phyloP scores from a whole-genome alignment of 1,284 basidiomycete species.

The Sparassis latifolia region DNA sequence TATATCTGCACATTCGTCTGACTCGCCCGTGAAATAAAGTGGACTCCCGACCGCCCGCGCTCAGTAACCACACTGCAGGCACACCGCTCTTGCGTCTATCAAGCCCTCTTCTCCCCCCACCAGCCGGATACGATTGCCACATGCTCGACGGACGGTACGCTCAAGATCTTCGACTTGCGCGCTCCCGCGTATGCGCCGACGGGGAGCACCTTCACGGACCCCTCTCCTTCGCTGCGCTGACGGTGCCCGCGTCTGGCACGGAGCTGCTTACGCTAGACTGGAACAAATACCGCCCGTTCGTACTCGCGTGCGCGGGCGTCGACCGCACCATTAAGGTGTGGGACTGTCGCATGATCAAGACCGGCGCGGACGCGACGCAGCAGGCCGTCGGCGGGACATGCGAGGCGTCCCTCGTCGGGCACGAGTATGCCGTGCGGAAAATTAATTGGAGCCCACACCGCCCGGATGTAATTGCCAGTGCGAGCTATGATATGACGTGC shows the following conservation, averaged over 20 bases:
- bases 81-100: conserved; percentile 82
- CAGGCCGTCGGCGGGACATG: conserved; percentile 61
- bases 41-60: conserved; percentile 76
- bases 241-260: conserved; percentile 62
- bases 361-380: conserved; percentile 30
- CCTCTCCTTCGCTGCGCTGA: conserved; percentile 57
- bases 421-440: conserved; percentile 78
- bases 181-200: conserved; percentile 35
- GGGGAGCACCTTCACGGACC: conserved; percentile 51
- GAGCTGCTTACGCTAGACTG: conserved; percentile 82
- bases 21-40: conserved; percentile 40
- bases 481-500: conserved; percentile 96
- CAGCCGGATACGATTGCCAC: conserved; percentile 77
- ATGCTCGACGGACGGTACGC: conserved; percentile 79
- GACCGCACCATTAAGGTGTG: conserved; percentile 79
- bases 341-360: conserved; percentile 79
- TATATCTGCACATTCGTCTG: background rate
- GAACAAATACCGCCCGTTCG: conserved; percentile 86
- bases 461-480: conserved; percentile 75
- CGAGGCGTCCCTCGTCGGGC: conserved; percentile 64
- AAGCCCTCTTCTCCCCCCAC: conserved; percentile 88
- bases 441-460: conserved; percentile 75
- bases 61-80: conserved; percentile 81
- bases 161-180: conserved; percentile 80
- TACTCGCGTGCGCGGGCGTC: conserved; percentile 76